Evolutionary conservation across 345 rosid species (phyloP).

Genomic region (Acer yangbiense): DNA sequence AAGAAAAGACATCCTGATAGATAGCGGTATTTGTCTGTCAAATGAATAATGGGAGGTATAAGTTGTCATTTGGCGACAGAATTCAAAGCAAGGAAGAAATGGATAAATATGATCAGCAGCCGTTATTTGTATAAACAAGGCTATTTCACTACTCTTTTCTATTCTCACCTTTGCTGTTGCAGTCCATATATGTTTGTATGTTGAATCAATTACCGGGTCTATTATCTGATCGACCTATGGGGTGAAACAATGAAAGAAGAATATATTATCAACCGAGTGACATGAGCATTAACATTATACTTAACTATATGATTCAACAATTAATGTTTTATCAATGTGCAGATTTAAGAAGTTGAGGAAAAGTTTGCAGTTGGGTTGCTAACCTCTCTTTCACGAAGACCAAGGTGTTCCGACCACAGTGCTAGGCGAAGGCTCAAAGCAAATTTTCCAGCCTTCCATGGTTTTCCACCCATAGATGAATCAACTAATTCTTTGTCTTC

Average conservation of each 20-base stretch:
- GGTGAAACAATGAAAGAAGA: slow-evolving; percentile 18
- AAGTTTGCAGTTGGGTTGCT: slow-evolving; percentile 19
- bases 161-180: slow-evolving; percentile 84
- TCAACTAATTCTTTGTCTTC: slow-evolving; percentile 89
- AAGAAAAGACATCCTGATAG: slow-evolving; percentile 91
- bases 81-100: background rate
- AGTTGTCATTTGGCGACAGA: slow-evolving; percentile 9
- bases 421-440: slow-evolving; percentile 83
- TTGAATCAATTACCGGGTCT: slow-evolving; percentile 85
- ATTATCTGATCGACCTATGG: slow-evolving; percentile 63
- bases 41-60: slow-evolving; percentile 11
- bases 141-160: background rate
- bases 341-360: background rate
- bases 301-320: background rate
- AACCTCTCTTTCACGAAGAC: slow-evolving; percentile 79
- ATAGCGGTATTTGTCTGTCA: slow-evolving; percentile 79
- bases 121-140: background rate
- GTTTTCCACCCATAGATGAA: slow-evolving; percentile 89
- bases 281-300: background rate
- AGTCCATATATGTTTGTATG: slow-evolving; percentile 81
- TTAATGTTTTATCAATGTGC: background rate
- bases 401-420: slow-evolving; percentile 97
- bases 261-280: slow-evolving; percentile 20
- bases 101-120: background rate
- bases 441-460: slow-evolving; percentile 97